Conservation (phyloP, 768 basidiomycete species). For the Agaricus sinodeliciosus region DNA sequence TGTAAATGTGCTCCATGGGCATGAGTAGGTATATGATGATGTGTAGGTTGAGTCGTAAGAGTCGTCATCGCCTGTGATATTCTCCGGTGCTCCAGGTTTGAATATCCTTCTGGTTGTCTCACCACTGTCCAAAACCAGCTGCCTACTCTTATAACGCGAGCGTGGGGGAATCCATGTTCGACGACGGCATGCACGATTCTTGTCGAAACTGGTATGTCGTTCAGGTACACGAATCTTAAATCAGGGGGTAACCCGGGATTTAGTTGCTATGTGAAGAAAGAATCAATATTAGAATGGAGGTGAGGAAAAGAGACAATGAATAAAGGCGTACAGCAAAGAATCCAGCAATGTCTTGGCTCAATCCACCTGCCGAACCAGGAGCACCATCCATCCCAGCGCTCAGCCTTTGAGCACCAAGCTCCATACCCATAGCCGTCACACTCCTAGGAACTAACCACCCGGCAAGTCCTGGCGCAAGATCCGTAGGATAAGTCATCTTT, state of each 20-base stretch:
- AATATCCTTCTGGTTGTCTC: slow-evolving; percentile 12
- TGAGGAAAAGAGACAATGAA: neutral
- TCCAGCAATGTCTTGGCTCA: slow-evolving; percentile 6
- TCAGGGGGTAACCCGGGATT: slow-evolving; percentile 47
- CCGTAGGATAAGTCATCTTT: slow-evolving; percentile 56
- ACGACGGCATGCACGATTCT: slow-evolving; percentile 31
- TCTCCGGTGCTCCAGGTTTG: neutral
- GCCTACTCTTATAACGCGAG: slow-evolving; percentile 48
- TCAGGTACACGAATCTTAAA: slow-evolving; percentile 51
- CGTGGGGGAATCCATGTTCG: slow-evolving; percentile 57
- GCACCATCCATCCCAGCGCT: slow-evolving; percentile 37
- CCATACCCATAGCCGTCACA: slow-evolving; percentile 42
- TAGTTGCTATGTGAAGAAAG: slow-evolving; percentile 39
- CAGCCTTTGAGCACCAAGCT: slow-evolving; percentile 24
- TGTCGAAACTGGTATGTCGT: slow-evolving; percentile 37
- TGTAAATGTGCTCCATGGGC: slow-evolving; percentile 8
- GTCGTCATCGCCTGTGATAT: neutral
- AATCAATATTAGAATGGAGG: neutral
- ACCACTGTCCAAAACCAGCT: slow-evolving; percentile 48
- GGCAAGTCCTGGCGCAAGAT: slow-evolving; percentile 56
- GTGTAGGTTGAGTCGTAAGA: neutral
- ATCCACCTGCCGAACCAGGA: slow-evolving; percentile 21
- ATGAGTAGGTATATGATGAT: slow-evolving; percentile 6
- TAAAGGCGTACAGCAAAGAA: neutral
- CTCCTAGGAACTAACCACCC: slow-evolving; percentile 60